These are phyloP conservation scores for Maudiozyma serrabonitensis DNA, from an alignment of 805 yeast genomes.

Conservation along the genomic window DNA sequence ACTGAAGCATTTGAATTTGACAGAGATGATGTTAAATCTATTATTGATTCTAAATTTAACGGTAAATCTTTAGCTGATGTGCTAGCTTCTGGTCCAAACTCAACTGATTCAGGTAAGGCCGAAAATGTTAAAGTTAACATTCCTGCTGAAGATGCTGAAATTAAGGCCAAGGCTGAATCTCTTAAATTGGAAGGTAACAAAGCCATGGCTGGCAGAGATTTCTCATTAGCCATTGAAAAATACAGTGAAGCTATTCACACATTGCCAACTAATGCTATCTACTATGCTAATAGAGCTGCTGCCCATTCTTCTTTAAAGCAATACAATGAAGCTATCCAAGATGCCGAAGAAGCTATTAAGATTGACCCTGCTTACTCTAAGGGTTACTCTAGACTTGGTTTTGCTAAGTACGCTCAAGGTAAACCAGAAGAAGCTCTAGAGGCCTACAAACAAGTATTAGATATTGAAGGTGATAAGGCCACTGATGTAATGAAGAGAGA, in stretches of 20 bases:
- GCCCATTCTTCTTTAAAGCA: slow-evolving; percentile 75
- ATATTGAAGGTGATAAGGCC: slow-evolving; percentile 74
- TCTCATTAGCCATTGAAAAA: slow-evolving; percentile 56
- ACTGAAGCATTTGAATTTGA: slow-evolving; percentile 74
- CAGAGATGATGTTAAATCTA: slow-evolving; percentile 35
- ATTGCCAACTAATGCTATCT: slow-evolving; percentile 68
- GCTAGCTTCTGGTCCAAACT: slow-evolving; percentile 22
- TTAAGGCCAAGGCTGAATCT: slow-evolving; percentile 66
- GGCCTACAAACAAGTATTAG: slow-evolving; percentile 82
- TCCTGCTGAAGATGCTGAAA: slow-evolving; percentile 38
- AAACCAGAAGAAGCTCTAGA: slow-evolving; percentile 82
- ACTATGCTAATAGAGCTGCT: slow-evolving; percentile 91
- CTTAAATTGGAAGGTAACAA: slow-evolving; percentile 82
- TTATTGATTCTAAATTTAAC: slow-evolving; percentile 31
- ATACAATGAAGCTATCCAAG: slow-evolving; percentile 69
- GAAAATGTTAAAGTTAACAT: slow-evolving; percentile 37
- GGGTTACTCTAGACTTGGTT: slow-evolving; percentile 90
- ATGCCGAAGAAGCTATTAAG: slow-evolving; percentile 74
- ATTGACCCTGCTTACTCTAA: slow-evolving; percentile 75
- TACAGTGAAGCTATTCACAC: slow-evolving; percentile 74
- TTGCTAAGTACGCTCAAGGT: slow-evolving; percentile 91
- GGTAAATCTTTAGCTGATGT: slow-evolving; percentile 42
- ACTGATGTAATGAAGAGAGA: slow-evolving; percentile 89
- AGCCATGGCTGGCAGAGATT: slow-evolving; percentile 73
- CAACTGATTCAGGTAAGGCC: slow-evolving; percentile 16